Conservation (phyloP, 352 stramenopile species). For the Phytopythium helicoides region DNA sequence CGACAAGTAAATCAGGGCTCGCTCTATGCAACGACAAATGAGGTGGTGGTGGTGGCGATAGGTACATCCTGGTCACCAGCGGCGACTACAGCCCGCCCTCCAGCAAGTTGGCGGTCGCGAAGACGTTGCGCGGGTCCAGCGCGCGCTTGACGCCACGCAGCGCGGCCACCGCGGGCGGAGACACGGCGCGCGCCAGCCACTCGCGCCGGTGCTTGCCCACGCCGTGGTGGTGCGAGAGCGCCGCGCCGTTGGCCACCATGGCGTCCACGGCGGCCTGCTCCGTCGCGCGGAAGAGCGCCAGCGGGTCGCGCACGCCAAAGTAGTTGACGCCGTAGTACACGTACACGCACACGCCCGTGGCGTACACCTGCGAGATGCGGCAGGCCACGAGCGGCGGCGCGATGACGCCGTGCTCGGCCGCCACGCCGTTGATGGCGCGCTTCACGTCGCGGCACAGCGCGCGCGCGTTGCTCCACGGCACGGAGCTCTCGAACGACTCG, state of each 20-base stretch:
- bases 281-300: constrained; percentile 82
- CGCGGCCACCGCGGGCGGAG: constrained; percentile 55
- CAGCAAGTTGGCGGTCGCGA: constrained; percentile 86
- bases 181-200: constrained; percentile 88
- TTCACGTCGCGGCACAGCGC: constrained; percentile 59
- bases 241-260: constrained; percentile 90
- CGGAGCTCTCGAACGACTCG: constrained; percentile 89
- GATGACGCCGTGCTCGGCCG: constrained; percentile 45
- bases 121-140: constrained; percentile 91
- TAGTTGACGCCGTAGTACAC: constrained; percentile 97
- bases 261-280: constrained; percentile 66
- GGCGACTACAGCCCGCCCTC: too few species aligned
- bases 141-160: constrained; percentile 85
- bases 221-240: constrained; percentile 95
- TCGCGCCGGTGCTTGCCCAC: constrained; percentile 90
- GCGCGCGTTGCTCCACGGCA: constrained; percentile 70
- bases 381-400: constrained; percentile 89
- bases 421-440: constrained; percentile 40
- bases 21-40: too few species aligned
- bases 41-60: too few species aligned
- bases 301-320: constrained; percentile 74
- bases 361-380: constrained; percentile 95
- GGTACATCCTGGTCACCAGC: too few species aligned
- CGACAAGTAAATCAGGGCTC: too few species aligned
- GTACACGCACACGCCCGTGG: constrained; percentile 93